These are phyloP conservation scores for Saccharomyces hybrid DNA, from an alignment of 1,139 yeast genomes.

Conservation along the genomic window DNA sequence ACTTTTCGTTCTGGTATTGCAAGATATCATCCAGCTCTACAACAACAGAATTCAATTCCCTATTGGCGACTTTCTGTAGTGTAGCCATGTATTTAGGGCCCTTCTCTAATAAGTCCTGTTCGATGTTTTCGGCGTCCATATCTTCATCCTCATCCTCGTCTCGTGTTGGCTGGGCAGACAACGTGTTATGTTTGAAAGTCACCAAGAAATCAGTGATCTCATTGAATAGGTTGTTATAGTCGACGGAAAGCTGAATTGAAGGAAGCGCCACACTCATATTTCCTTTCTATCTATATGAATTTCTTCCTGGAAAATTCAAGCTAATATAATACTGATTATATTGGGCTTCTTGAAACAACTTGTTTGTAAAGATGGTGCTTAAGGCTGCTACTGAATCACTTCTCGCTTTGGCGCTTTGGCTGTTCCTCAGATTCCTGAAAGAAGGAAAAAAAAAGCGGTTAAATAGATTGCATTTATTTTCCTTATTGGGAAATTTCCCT, in stretches of 20 bases:
- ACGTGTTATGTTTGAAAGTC: constrained; percentile 42
- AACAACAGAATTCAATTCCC: constrained; percentile 60
- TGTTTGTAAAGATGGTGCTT: background rate
- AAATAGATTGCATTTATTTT: background rate
- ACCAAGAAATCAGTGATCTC: constrained; percentile 51
- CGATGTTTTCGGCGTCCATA: constrained; percentile 17
- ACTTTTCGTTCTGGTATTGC: constrained; percentile 43
- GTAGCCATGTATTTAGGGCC: constrained; percentile 72
- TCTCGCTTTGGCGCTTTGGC: background rate
- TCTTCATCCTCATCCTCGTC: constrained; percentile 24
- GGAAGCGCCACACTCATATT: constrained; percentile 29
- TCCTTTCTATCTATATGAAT: background rate
- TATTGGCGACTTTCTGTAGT: constrained; percentile 77
- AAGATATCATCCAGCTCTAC: constrained; percentile 83
- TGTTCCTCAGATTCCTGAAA: background rate
- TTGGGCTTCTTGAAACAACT: background rate
- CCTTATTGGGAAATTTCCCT: background rate
- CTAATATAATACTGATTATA: background rate
- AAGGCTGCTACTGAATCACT: background rate
- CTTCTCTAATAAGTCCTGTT: constrained; percentile 24
- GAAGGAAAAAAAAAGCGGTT: background rate
- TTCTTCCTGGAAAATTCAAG: background rate
- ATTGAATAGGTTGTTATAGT: constrained; percentile 49
- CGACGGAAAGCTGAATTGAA: constrained; percentile 49
- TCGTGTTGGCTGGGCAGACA: constrained; percentile 18